These are phyloP conservation scores for Salpingoeca rosetta DNA, from an alignment of 78 protist genomes.

Conservation along the genomic window DNA sequence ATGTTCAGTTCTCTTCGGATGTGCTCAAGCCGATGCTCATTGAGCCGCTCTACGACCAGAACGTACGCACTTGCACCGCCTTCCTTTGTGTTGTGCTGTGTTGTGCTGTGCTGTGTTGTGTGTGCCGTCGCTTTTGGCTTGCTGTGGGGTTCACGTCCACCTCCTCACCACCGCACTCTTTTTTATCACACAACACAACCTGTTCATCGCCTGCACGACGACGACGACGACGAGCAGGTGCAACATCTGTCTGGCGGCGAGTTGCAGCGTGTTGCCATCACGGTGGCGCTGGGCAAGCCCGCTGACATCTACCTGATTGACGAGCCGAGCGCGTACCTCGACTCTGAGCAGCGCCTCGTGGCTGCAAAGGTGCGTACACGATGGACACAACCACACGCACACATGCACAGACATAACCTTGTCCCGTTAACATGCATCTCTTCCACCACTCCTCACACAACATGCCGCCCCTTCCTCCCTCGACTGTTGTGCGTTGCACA, in stretches of 20 bases:
- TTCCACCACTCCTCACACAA: too few relatives aligned
- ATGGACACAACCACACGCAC: too few relatives aligned
- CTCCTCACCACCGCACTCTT: too few relatives aligned
- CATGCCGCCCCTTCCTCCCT: background rate
- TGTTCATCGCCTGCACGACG: too few relatives aligned
- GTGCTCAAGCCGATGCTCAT: slow-evolving; percentile 91
- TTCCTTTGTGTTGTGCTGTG: too few relatives aligned
- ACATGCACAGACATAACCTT: too few relatives aligned
- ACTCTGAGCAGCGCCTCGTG: slow-evolving; percentile 97
- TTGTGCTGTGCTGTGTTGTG: too few relatives aligned
- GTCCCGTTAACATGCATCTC: too few relatives aligned
- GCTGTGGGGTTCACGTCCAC: too few relatives aligned
- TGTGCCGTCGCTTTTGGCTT: too few relatives aligned
- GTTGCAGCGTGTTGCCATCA: slow-evolving; percentile 97
- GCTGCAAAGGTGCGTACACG: slow-evolving; percentile 68
- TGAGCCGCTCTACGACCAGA: slow-evolving; percentile 77
- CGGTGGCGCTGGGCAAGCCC: slow-evolving; percentile 88
- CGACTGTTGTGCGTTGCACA: background rate
- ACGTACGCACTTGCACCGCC: slow-evolving; percentile 18
- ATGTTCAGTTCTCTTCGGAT: slow-evolving; percentile 87
- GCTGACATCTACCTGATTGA: slow-evolving; percentile 98
- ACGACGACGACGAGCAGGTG: slow-evolving; percentile 25
- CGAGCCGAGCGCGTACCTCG: slow-evolving; percentile 99
- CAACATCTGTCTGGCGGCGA: slow-evolving; percentile 97
- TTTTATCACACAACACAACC: too few relatives aligned